These are phyloP conservation scores for Schoenoplectus triqueter DNA, from an alignment of 202 grass and related monocot genomes.

Conservation along the genomic window DNA sequence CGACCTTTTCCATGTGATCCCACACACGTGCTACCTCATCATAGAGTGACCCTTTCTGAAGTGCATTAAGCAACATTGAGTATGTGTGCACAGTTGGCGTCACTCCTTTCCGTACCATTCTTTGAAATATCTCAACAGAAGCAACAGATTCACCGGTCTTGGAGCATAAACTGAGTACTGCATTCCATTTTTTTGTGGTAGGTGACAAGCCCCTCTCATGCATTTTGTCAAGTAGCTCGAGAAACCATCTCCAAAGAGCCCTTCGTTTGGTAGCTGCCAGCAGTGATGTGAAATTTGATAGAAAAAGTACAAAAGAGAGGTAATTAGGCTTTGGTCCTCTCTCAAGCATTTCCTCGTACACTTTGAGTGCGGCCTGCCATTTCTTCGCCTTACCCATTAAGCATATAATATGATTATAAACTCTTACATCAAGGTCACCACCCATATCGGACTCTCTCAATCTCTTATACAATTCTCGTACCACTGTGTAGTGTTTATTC, in stretches of 20 bases:
- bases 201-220: conserved; percentile 74
- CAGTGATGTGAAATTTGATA: conserved; percentile 76
- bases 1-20: conserved; percentile 81
- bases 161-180: conserved; percentile 76
- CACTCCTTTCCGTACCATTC: conserved; percentile 68
- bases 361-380: conserved; percentile 91
- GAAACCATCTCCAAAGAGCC: conserved; percentile 71
- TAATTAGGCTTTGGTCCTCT: conserved; percentile 77
- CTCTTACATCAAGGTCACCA: conserved; percentile 57
- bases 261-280: conserved; percentile 70
- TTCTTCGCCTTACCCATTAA: conserved; percentile 88
- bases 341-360: conserved; percentile 84
- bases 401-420: conserved; percentile 92
- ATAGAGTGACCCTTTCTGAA: conserved; percentile 76
- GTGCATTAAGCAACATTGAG: conserved; percentile 64
- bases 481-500: conserved; percentile 69
- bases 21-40: conserved; percentile 71
- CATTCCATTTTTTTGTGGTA: conserved; percentile 74
- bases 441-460: conserved; percentile 44
- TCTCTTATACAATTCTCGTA: conserved; percentile 74
- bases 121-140: conserved; percentile 68
- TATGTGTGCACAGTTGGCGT: conserved; percentile 74
- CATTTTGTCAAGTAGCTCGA: conserved; percentile 83
- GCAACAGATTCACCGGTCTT: conserved; percentile 70
- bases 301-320: conserved; percentile 69